Conservation (phyloP, 2,329 filamentous ascomycete genomes). For the Cryoendolithus antarcticus region DNA sequence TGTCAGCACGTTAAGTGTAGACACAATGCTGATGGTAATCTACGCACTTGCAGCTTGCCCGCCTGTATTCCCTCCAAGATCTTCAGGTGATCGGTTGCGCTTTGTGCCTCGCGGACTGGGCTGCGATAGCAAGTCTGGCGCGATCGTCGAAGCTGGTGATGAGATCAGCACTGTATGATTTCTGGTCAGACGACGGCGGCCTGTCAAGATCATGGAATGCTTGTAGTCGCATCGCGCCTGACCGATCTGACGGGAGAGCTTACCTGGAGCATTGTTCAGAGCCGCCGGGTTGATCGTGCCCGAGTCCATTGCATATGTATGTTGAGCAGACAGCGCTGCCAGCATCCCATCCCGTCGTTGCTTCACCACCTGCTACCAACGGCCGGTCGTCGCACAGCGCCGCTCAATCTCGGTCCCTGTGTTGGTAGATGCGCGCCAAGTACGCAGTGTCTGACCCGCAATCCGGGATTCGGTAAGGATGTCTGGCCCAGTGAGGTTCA, state of each 20-base stretch:
- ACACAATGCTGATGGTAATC: too few species aligned
- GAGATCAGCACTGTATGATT: slow-evolving; percentile 8
- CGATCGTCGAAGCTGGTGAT: slow-evolving; percentile 30
- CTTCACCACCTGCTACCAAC: slow-evolving; percentile 5
- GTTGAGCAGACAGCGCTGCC: slow-evolving; percentile 17
- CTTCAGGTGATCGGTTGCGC: slow-evolving; percentile 64
- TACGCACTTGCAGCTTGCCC: too few species aligned
- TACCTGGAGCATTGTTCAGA: slow-evolving; percentile 63
- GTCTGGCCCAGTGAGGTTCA: too few species aligned
- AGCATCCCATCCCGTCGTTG: slow-evolving; percentile 24
- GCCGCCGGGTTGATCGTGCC: slow-evolving; percentile 86
- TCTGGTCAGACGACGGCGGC: not conserved
- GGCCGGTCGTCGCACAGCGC: slow-evolving; percentile 3
- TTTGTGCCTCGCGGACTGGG: slow-evolving; percentile 58
- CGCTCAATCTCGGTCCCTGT: slow-evolving; percentile 5
- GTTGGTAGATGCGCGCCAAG: slow-evolving; percentile 3
- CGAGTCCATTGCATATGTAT: slow-evolving; percentile 42
- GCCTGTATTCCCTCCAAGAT: slow-evolving; percentile 27
- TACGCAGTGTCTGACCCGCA: too few species aligned
- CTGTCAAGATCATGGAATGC: not conserved
- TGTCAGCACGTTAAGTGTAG: slow-evolving; percentile 6
- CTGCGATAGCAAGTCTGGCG: slow-evolving; percentile 32
- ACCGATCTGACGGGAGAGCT: slow-evolving; percentile 9
- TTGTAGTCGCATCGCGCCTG: slow-evolving; percentile 2
- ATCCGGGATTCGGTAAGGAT: too few species aligned